Conservation (phyloP, 2,329 filamentous ascomycete species). For the Proliferodiscus dingleyae region DNA sequence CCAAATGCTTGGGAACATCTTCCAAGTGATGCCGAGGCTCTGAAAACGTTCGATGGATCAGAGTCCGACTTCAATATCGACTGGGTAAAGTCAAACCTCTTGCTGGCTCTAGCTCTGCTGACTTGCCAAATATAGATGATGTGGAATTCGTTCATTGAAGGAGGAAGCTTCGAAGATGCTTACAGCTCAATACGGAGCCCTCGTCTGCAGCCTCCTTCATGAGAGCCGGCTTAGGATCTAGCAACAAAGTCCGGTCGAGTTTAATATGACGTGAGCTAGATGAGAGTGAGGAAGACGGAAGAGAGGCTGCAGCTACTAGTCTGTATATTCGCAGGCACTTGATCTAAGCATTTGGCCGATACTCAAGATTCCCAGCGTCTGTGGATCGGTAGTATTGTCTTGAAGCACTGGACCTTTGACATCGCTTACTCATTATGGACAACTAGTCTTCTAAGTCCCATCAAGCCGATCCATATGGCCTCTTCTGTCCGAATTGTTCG, state of each 20-base stretch:
- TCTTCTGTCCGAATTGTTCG: slow-evolving; percentile 81
- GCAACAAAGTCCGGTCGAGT: too few relatives aligned
- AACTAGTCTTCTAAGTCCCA: slow-evolving; percentile 55
- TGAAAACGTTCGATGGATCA: not conserved
- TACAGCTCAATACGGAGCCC: slow-evolving; percentile 6
- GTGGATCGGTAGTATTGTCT: too few relatives aligned
- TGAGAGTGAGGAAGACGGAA: too few relatives aligned
- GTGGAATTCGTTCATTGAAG: slow-evolving; percentile 29
- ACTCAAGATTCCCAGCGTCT: too few relatives aligned
- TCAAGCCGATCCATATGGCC: slow-evolving; percentile 72
- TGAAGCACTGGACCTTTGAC: too few relatives aligned
- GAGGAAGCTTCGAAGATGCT: slow-evolving; percentile 20
- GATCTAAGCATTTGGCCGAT: too few relatives aligned
- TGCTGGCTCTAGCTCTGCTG: slow-evolving; percentile 3
- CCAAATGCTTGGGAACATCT: slow-evolving; percentile 2
- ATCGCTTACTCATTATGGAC: slow-evolving; percentile 34
- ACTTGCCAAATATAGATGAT: slow-evolving; percentile 14
- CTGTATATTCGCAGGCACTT: too few relatives aligned
- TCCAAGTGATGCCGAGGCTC: slow-evolving; percentile 8
- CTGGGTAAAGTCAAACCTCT: slow-evolving; percentile 20
- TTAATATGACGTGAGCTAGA: too few relatives aligned
- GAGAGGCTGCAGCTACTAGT: too few relatives aligned
- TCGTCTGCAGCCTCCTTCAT: too few relatives aligned
- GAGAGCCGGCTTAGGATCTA: too few relatives aligned
- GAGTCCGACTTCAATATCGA: slow-evolving; percentile 25